Evolutionary conservation across 345 rosid genomes (phyloP), one percentile per base, ranked within the genome.

Genomic region (Microthlaspi erraticum): DNA sequence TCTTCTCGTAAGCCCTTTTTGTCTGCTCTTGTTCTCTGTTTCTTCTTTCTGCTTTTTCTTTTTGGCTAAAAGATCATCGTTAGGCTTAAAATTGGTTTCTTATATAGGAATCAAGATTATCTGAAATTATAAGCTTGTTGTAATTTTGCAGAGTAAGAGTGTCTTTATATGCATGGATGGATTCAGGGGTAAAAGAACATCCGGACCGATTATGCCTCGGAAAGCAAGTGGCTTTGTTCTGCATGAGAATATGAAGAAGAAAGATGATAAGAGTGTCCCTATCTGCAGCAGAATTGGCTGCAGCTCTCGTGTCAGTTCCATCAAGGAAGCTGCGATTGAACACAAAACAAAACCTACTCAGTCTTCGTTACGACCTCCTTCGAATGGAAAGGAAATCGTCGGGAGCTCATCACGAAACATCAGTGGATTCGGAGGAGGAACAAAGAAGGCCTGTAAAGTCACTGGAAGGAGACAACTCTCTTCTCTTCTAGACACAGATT

Each of bases 211-310:
- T 67, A 32, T 63, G 46, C 59, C 87, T 0, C 66, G 81, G 10
- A 91, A 83, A 81, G 83, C 86, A 29, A 82, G 88, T 41, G 76
- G 88, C 36, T 78, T 83, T 70, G 78, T 81, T 66, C 77, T 84
- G 71, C 84, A 84, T 77, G 96, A 88, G 62, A 82, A 70, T 20
- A 79, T 80, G 68, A 84, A 83, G 57, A 85, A 82, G 63, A 82
- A 83, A 73, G 89, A 84, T 44, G 87, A 61, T 36, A 86, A 81
- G 64, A 70, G 6, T 55, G 79, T 82, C 59, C 91, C 87, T 66
- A 54, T 81, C 67, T 89, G 93, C 79, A 84, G 77, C 76, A 85
- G 93, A 39, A 75, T 80, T 32, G 89, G 95, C 65, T 86, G 93
- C 71, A 81, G 84, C 72, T 83, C 93, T 52, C 75, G 86, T 70